phyloP scores from a whole-genome alignment of 352 stramenopile species.

The Pythium coloratum region DNA sequence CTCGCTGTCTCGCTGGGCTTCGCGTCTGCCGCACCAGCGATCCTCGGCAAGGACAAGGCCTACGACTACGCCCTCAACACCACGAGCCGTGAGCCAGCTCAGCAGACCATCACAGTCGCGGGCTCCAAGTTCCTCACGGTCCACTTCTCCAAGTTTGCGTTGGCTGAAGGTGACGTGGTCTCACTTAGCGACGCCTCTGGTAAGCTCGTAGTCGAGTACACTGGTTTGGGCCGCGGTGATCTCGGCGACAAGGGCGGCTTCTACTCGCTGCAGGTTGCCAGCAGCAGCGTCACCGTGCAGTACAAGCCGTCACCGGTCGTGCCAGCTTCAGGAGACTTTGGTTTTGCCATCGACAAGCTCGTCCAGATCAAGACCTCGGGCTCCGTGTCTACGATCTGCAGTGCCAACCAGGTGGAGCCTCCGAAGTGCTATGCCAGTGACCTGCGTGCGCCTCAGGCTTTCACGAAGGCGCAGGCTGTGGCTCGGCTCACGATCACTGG shows the following conservation, averaged over 20 bases:
- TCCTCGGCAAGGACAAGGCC: constrained; percentile 28
- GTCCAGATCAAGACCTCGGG: constrained; percentile 26
- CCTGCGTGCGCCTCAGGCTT: constrained; percentile 24
- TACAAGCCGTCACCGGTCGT: constrained; percentile 26
- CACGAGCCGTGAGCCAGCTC: constrained; percentile 16
- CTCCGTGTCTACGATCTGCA: constrained; percentile 30
- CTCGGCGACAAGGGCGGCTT: constrained; percentile 35
- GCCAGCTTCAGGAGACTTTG: constrained; percentile 12
- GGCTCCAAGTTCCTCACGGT: constrained; percentile 42
- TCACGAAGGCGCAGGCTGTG: constrained; percentile 34
- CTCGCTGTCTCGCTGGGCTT: constrained; percentile 3
- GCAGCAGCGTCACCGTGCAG: constrained; percentile 31
- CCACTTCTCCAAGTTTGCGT: constrained; percentile 41
- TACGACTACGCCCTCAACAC: constrained; percentile 31
- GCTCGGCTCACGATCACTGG: constrained; percentile 35
- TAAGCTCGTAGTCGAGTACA: constrained; percentile 29
- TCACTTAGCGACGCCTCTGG: constrained; percentile 28
- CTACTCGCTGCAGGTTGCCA: constrained; percentile 31
- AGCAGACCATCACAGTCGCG: constrained; percentile 22
- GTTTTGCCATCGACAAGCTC: constrained; percentile 37
- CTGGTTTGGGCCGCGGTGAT: constrained; percentile 29
- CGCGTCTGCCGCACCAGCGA: constrained; percentile 15
- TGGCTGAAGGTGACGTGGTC: constrained; percentile 34
- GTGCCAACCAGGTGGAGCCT: constrained; percentile 32
- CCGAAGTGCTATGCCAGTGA: constrained; percentile 37